These are phyloP conservation scores for Colletotrichum zoysiae DNA, from an alignment of 2,329 filamentous ascomycete genomes.

Conservation along the genomic window DNA sequence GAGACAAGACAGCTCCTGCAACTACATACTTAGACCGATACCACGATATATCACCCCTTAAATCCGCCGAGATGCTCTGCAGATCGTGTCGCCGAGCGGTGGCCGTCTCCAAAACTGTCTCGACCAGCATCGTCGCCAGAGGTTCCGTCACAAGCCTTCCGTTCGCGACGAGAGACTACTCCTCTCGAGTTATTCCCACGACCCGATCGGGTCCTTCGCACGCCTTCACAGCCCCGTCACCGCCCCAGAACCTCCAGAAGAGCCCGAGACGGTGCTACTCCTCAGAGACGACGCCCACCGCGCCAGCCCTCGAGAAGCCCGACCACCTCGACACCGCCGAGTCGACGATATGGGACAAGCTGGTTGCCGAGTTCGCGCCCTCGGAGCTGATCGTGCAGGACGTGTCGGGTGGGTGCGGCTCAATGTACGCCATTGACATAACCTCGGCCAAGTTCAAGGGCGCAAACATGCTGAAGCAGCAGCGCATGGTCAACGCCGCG, in stretches of 20 bases:
- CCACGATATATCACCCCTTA: accelerated
- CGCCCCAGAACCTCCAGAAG: neutral
- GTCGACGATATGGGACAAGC: constrained; percentile 67
- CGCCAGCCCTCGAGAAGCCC: constrained; percentile 55
- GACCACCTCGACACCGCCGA: constrained; percentile 68
- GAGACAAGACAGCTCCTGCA: no score
- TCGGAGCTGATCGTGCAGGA: constrained; percentile 76
- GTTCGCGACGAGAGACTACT: constrained; percentile 53
- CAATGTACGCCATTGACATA: constrained; percentile 89
- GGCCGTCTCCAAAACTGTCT: constrained; percentile 28
- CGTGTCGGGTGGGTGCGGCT: constrained; percentile 85
- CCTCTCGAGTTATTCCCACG: neutral
- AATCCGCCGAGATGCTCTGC: constrained; percentile 35
- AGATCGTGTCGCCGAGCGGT: constrained; percentile 40
- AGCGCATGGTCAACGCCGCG: constrained; percentile 81
- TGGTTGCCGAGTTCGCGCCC: constrained; percentile 63
- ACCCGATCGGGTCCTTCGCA: neutral
- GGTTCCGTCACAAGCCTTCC: constrained; percentile 54
- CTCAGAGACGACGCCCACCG: constrained; percentile 16
- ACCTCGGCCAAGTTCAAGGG: constrained; percentile 79
- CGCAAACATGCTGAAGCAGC: constrained; percentile 81
- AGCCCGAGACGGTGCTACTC: constrained; percentile 28
- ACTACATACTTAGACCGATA: no score
- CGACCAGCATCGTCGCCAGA: constrained; percentile 18
- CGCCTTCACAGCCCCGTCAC: neutral